phyloP scores from a whole-genome alignment of 768 basidiomycete species.

The Podaxis sp. region DNA sequence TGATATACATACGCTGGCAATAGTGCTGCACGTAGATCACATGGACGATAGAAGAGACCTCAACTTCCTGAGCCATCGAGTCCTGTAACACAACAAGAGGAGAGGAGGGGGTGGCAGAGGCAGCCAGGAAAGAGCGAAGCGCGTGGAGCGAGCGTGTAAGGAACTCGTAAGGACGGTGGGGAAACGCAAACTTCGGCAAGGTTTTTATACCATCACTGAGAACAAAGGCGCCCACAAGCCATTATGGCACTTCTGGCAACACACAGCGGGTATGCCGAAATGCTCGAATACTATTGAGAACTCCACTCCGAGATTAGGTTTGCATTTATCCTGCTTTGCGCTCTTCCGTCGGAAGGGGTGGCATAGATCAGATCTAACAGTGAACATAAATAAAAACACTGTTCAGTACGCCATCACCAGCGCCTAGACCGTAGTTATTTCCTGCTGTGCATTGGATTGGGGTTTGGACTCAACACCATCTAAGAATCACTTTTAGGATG shows the following conservation, averaged over 20 bases:
- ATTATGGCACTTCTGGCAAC: neutral
- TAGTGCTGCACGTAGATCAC: constrained; percentile 20
- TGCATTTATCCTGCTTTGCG: too few species aligned
- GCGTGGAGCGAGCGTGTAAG: neutral
- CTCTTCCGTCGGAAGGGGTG: neutral
- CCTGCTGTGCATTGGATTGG: too few species aligned
- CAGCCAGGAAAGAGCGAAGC: neutral
- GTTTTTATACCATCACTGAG: neutral
- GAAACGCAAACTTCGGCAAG: neutral
- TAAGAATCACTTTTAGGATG: too few species aligned
- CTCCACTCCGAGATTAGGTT: neutral
- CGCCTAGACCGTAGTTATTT: too few species aligned
- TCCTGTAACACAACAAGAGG: neutral
- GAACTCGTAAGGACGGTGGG: too few species aligned
- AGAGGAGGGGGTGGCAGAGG: neutral
- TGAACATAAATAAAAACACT: too few species aligned
- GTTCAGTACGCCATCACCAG: too few species aligned
- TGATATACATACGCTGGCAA: constrained; percentile 23
- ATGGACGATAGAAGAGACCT: neutral
- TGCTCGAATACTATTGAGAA: neutral
- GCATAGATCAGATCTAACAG: constrained; percentile 23
- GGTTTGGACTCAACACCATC: too few species aligned
- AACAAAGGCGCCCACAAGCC: neutral
- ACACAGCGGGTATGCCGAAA: neutral
- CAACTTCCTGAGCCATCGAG: neutral